Evolutionary conservation across 306 rosid genomes (phyloP).

Genomic region (Lathyrus oleraceus): DNA sequence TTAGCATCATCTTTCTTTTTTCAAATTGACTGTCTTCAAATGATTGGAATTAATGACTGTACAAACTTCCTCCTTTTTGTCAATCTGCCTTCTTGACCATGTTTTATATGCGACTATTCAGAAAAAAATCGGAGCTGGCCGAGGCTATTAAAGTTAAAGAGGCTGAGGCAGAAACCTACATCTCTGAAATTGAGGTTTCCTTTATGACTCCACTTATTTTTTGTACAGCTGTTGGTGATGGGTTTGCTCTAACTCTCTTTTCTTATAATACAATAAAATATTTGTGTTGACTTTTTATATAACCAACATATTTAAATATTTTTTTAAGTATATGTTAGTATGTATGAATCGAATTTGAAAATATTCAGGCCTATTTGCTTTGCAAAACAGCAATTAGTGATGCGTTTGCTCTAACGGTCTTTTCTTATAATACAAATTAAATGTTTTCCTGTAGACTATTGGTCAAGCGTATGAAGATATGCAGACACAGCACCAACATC

Average conservation of each 20-base stretch:
- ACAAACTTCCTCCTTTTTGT: conserved; percentile 21
- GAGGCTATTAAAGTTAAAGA: conserved; percentile 88
- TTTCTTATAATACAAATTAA: conserved; percentile 21
- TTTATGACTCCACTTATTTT: conserved; percentile 12
- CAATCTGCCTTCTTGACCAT: conserved; percentile 26
- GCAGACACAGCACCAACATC: conserved; percentile 95
- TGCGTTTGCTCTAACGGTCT: background rate
- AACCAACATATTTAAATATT: too few species aligned
- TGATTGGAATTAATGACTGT: conserved; percentile 24
- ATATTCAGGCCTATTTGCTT: too few species aligned
- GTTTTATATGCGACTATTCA: conserved; percentile 38
- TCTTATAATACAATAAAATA: conserved; percentile 1
- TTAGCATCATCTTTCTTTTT: conserved; percentile 5
- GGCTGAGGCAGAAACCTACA: conserved; percentile 81
- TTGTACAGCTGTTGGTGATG: conserved; percentile 5
- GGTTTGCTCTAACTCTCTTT: background rate
- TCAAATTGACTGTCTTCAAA: background rate
- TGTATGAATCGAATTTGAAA: too few species aligned
- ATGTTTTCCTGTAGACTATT: conserved; percentile 65
- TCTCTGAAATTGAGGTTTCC: conserved; percentile 92
- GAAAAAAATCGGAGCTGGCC: conserved; percentile 74
- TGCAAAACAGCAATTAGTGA: background rate
- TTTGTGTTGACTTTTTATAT: too few species aligned
- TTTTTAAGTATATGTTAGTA: too few species aligned
- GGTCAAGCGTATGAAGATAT: conserved; percentile 99